Percentiles rank a stretch among this genome's conserved stretches.
Evolutionary conservation across 2,329 filamentous ascomycete genomes (phyloP).

Genomic region (Colletotrichum simmondsii): DNA sequence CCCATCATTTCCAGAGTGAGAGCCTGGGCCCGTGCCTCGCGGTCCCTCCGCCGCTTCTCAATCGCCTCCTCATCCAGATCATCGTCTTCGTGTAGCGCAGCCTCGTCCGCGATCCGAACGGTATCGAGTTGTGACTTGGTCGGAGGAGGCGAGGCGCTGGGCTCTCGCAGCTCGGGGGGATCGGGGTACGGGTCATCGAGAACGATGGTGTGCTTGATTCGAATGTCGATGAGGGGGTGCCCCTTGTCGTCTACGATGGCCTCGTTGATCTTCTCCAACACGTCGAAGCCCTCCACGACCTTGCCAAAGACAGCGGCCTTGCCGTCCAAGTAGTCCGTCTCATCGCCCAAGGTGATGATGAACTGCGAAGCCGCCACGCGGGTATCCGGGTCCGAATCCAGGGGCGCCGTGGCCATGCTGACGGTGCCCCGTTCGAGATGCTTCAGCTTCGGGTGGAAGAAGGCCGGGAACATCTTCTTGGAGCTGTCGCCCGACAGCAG

Average conservation of each 20-base stretch:
- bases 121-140: constrained; percentile 89
- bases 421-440: constrained; percentile 91
- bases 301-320: constrained; percentile 96
- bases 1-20: constrained; percentile 98
- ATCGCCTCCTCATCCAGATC: constrained; percentile 79
- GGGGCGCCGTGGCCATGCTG: constrained; percentile 94
- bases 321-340: constrained; percentile 90
- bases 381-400: constrained; percentile 80
- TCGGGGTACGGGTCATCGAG: constrained; percentile 94
- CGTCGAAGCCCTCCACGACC: constrained; percentile 95
- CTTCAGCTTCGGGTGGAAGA: constrained; percentile 87
- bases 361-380: constrained; percentile 92
- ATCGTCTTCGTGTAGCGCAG: constrained; percentile 79
- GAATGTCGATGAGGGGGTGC: constrained; percentile 91
- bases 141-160: constrained; percentile 82
- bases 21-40: constrained; percentile 92
- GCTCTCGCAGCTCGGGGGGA: constrained; percentile 79
- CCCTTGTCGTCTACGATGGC: constrained; percentile 89
- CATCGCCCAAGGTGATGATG: constrained; percentile 88
- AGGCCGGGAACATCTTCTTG: constrained; percentile 83
- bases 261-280: constrained; percentile 90
- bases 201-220: constrained; percentile 91
- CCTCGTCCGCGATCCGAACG: constrained; percentile 90
- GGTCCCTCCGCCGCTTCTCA: constrained; percentile 84
- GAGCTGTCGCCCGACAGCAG: constrained; percentile 73